Percentiles rank a stretch among this genome's conserved stretches.
Evolutionary conservation across 2,329 filamentous ascomycete genomes (phyloP).

Genomic region (Colletotrichum lindemuthianum): DNA sequence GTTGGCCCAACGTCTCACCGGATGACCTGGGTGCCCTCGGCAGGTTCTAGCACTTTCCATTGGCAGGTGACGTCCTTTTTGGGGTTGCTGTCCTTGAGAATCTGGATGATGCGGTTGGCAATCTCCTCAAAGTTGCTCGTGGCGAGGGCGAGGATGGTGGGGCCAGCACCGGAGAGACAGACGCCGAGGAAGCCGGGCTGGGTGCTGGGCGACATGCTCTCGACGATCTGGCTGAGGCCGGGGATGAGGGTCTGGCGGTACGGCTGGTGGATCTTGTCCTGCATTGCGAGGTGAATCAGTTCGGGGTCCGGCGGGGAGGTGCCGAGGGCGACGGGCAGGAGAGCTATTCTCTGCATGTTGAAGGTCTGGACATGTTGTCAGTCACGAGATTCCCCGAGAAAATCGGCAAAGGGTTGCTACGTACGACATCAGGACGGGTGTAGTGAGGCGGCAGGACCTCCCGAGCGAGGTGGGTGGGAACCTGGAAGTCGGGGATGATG

Average conservation of each 20-base stretch:
- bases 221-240: slow-evolving; percentile 88
- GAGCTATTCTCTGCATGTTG: slow-evolving; percentile 92
- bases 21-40: slow-evolving; percentile 71
- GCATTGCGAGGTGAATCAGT: slow-evolving; percentile 97
- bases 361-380: slow-evolving; percentile 64
- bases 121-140: slow-evolving; percentile 91
- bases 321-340: slow-evolving; percentile 89
- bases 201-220: slow-evolving; percentile 87
- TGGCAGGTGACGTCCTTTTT: slow-evolving; percentile 78
- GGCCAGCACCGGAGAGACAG: slow-evolving; percentile 93
- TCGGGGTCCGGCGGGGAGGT: slow-evolving; percentile 90
- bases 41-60: slow-evolving; percentile 90
- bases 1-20: background rate
- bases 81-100: slow-evolving; percentile 70
- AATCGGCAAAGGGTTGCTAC: slow-evolving; percentile 45
- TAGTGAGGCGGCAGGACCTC: slow-evolving; percentile 86
- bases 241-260: slow-evolving; percentile 94
- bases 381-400: background rate
- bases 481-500: slow-evolving; percentile 95
- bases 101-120: slow-evolving; percentile 78
- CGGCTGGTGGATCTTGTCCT: slow-evolving; percentile 97
- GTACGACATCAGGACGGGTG: slow-evolving; percentile 82
- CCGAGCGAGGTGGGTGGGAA: slow-evolving; percentile 91
- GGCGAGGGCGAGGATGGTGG: slow-evolving; percentile 92
- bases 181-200: slow-evolving; percentile 92